Percentiles rank a stretch among this genome's conserved stretches.
Evolutionary conservation across 257 asterid species (phyloP).

Genomic region (Knoxia roxburghii): DNA sequence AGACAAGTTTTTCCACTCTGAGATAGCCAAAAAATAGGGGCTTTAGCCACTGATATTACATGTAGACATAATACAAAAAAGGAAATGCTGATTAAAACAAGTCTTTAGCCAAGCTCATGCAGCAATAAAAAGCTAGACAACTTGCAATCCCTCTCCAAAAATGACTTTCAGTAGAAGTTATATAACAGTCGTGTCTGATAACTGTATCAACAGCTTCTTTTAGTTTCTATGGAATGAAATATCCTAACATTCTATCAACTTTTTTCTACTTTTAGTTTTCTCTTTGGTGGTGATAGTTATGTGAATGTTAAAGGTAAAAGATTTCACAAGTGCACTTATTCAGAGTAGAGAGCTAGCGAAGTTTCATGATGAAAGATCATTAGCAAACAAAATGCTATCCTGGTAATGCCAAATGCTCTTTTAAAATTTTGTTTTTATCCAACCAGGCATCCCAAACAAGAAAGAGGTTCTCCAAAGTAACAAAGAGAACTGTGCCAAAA

Average conservation of each 20-base stretch:
- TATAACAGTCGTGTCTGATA: neutral
- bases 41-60: neutral
- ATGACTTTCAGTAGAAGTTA: neutral
- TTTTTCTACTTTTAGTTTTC: neutral
- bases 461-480: neutral
- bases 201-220: too few relatives aligned
- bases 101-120: neutral
- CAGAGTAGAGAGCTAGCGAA: too few relatives aligned
- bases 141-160: neutral
- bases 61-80: neutral
- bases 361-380: neutral
- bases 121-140: neutral
- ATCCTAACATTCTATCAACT: neutral
- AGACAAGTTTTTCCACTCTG: slow-evolving; percentile 88
- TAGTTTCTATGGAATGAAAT: too few relatives aligned
- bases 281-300: neutral
- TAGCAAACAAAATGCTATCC: neutral
- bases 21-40: neutral
- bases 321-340: neutral
- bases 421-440: neutral
- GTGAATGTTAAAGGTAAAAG: neutral
- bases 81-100: neutral
- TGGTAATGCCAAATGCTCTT: neutral
- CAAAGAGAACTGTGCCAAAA: slow-evolving; percentile 6
- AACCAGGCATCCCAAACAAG: slow-evolving; percentile 1